Conservation (phyloP, 495 filamentous ascomycete genomes). For the Clavariopsis aquatica region DNA sequence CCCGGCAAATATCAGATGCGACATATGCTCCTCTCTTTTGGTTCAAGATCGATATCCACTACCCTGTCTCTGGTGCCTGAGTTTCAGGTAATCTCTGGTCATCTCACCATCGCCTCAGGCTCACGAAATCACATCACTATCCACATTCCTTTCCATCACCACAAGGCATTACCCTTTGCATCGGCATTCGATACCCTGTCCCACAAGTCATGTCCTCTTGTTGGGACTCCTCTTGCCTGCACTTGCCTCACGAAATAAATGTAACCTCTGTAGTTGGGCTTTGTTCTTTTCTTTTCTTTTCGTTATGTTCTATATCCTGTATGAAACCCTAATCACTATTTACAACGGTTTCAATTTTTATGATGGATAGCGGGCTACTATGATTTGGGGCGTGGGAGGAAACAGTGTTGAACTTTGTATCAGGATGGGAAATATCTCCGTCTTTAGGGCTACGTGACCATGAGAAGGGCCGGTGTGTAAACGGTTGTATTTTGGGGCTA, state of each 20-base stretch:
- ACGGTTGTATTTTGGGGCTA: not conserved
- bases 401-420: not conserved
- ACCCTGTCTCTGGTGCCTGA: slow-evolving; percentile 13
- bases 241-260: not conserved
- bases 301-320: slow-evolving; percentile 1
- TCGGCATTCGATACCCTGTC: slow-evolving; percentile 15
- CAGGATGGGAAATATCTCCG: not conserved
- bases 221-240: not conserved
- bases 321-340: not conserved
- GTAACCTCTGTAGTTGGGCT: not conserved
- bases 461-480: not conserved
- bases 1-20: slow-evolving; percentile 12
- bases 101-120: not conserved
- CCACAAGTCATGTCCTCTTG: slow-evolving; percentile 15
- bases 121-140: slow-evolving; percentile 3
- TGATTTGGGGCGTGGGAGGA: not conserved
- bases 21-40: slow-evolving; percentile 1
- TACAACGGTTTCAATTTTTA: not conserved
- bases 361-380: not conserved
- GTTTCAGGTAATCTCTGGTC: slow-evolving; percentile 5
- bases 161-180: not conserved
- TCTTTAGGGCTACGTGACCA: not conserved
- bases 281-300: not conserved
- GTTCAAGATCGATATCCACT: slow-evolving; percentile 7
- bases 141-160: not conserved